Evolutionary conservation across 2,329 filamentous ascomycete species (phyloP).

Genomic region (Bretziella fagacearum): DNA sequence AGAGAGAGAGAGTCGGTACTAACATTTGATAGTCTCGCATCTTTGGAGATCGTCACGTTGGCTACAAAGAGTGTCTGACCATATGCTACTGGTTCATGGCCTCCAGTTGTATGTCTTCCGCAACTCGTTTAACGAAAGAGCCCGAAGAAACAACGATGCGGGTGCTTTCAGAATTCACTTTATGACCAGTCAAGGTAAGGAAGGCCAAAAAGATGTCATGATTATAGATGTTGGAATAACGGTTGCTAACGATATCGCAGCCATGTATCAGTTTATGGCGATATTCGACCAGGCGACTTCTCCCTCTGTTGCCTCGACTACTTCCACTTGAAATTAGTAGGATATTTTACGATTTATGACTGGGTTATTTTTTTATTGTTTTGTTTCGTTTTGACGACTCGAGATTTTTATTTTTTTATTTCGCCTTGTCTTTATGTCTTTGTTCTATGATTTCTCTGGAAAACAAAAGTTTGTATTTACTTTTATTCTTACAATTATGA

Average conservation of each 20-base stretch:
- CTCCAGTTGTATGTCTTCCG: constrained; percentile 43
- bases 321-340: not conserved
- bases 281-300: not conserved
- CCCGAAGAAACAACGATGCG: constrained; percentile 29
- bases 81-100: constrained; percentile 34
- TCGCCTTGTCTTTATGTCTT: too few relatives aligned
- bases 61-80: constrained; percentile 31
- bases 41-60: constrained; percentile 32
- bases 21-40: constrained; percentile 30
- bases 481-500: too few relatives aligned
- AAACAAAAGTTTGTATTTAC: too few relatives aligned
- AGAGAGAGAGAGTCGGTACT: too few relatives aligned
- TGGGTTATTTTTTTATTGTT: too few relatives aligned
- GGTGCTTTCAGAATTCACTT: constrained; percentile 36
- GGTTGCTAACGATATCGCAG: not conserved
- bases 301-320: not conserved
- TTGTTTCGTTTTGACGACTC: too few relatives aligned
- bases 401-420: too few relatives aligned
- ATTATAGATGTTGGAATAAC: too few relatives aligned
- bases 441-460: too few relatives aligned
- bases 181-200: constrained; percentile 25
- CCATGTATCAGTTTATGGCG: not conserved
- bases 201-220: not conserved
- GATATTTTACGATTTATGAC: too few relatives aligned
- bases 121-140: constrained; percentile 31